Base-by-base conservation (phyloP, 345 rosid species). In the Angophora floribunda region DNA sequence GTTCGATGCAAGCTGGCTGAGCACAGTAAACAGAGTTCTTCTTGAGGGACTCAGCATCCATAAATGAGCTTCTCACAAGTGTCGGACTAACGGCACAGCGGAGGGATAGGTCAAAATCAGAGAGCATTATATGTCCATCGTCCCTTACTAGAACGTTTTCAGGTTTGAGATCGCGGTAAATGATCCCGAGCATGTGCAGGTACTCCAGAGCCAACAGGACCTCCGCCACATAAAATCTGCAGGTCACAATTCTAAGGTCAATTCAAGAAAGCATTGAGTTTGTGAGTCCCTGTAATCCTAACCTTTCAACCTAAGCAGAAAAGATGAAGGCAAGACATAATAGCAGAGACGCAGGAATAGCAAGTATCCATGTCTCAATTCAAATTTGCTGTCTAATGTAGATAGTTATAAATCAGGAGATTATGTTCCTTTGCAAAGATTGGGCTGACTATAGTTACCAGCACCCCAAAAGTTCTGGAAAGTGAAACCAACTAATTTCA, bases 81-180 rank as follows among this genome's bases (percentile, higher is more conserved):
- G 98, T 96, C 12, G 97, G 98, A 90, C 94, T 97, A 86, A 97
- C 99, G 12, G 95, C 85, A 87, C 99, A 97, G 11, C 97, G 96
- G 88, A 97, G 97, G 65, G 98, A 95, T 53, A 95, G 95, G 91
- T 95, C 98, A 88, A 95, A 95, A 90, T 95, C 98, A 67, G 98
- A 94, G 86, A 95, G 98, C 98, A 95, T 95, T 90, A 95, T 95
- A 87, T 95, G 98, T 63, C 98, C 98, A 55, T 94, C 96, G 32
- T 94, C 96, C 85, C 96, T 91, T 78, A 95, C 96, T 7, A 95
- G 95, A 49, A 95, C 97, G 87, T 95, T 95, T 89, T 95, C 98
- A 75, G 98, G 98, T 92, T 95, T 95, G 84, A 95, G 97, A 89
- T 95, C 98, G 1, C 96, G 97, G 89, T 95, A 95, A 86, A 95